Evolutionary conservation across 306 rosid species (phyloP), one percentile per base, ranked within the genome.

Genomic region (Trifolium fragiferum): DNA sequence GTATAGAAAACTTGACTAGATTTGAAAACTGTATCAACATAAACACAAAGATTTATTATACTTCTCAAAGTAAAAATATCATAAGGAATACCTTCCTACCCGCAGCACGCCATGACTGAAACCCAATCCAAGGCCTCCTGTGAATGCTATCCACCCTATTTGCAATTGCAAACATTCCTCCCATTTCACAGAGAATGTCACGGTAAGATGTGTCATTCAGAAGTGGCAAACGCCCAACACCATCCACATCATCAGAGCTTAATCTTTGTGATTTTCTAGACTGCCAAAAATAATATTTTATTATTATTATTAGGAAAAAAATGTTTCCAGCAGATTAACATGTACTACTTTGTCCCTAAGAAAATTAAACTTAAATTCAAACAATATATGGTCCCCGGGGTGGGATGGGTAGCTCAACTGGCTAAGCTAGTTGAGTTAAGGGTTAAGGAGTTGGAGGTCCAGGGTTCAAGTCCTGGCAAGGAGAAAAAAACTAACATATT

Each of bases 31-130:
- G 59, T 20, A 35, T 27, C 5, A 30, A 70, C 30, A 46, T 27
- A 69, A 59, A 47, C 58, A 47, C 61, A 66, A 8, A 67, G 73
- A 53, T 70, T 47, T 9, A 43, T 30, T 19, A 35, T 9, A 51
- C 20, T 55, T 19, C 30, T 23, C 25, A 30, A 18, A 40, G 65
- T 53, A 54, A 78, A 76, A 44, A 27, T 33, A 40, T 27, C 72
- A 80, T 19, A 70, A 86, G 77, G 68, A 88, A 79, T 92, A 94
- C 99, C 99, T 92, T 88, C 85, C 93, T 89, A 86, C 96, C 96
- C 85, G 95, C 91, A 66, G 99, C 99, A 66, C 77, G 99, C 99
- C 99, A 94, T 79, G 99, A 92, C 70, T 92, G 96, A 80, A 94
- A 94, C 81, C 99, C 99, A 78, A 94, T 90, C 99, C 99, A 94